Evolutionary conservation across 2,329 filamentous ascomycete species (phyloP), one percentile per base, ranked within the genome.

Genomic region (Pseudogymnoascus sp.): DNA sequence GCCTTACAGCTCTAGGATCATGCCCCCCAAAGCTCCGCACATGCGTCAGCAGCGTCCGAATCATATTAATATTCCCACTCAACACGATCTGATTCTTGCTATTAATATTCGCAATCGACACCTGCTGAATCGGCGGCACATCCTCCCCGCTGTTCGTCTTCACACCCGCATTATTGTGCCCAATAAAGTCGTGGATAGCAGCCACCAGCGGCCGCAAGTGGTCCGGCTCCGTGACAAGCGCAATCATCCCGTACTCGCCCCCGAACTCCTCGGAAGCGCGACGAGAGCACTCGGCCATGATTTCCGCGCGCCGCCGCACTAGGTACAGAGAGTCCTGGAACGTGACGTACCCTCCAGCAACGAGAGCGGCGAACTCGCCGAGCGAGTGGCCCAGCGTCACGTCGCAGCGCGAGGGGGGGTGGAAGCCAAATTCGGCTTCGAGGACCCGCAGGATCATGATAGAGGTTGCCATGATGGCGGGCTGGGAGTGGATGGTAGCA

Each of bases 71-170:
- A 75, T 87, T 93, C 36, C 93, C 93, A 72, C 90, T 95, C 62
- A 97, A 80, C 61, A 97, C 93, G 70, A 97, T 96, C 78, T 97
- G 93, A 74, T 96, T 96, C 78, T 92, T 95, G 74, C 88, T 91
- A 78, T 97, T 97, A 77, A 96, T 87, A 76, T 97, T 97, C 65
- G 92, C 93, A 69, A 97, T 92, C 68, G 89, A 80, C 61, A 97
- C 93, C 75, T 96, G 90, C 72, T 95, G 85, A 63, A 96, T 91
- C 3, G 91, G 85, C 17, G 90, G 88, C 31, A 87, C 77, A 68
- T 89, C 83, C 67, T 86, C 80, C 65, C 82, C 83, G 69, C 84
- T 87, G 73, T 92, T 88, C 62, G 83, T 82, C 71, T 88, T 88
- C 65, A 83, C 80, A 28, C 86, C 87, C n/a, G 83, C 79, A 65